These are phyloP conservation scores for Penicillium sp. DNA, from an alignment of 2,329 filamentous ascomycete genomes.

Conservation along the genomic window DNA sequence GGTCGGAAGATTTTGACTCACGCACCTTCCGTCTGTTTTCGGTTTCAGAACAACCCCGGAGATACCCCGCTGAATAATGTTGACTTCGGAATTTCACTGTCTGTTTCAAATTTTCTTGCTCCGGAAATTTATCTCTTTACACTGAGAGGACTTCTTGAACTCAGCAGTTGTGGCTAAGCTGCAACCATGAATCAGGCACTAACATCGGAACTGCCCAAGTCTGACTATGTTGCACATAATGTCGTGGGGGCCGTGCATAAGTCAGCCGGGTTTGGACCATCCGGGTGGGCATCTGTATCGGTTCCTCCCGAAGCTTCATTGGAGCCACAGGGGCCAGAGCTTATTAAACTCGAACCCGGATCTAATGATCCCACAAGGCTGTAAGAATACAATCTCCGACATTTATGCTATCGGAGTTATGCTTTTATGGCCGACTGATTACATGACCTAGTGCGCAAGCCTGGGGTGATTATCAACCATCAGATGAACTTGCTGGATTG, in stretches of 20 bases:
- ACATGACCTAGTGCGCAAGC: neutral
- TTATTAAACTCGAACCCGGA: neutral
- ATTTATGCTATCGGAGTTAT: neutral
- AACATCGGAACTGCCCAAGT: neutral
- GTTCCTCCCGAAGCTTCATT: constrained; percentile 2
- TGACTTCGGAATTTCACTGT: no score
- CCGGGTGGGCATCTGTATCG: neutral
- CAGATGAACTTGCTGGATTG: neutral
- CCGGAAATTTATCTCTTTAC: no score
- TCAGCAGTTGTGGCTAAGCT: neutral
- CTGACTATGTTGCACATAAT: neutral
- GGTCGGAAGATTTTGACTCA: neutral
- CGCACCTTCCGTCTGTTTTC: neutral
- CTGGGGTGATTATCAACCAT: neutral
- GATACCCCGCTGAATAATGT: neutral
- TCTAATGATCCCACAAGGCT: neutral
- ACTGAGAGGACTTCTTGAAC: no score
- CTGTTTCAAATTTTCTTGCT: no score
- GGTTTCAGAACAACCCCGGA: neutral
- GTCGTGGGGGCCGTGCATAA: constrained; percentile 2
- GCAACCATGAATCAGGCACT: neutral
- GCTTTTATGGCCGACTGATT: neutral
- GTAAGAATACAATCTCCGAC: neutral
- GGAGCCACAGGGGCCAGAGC: neutral
- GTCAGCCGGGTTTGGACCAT: neutral